Percentiles rank a stretch among this genome's conserved stretches.
These are phyloP conservation scores for Ligustrum vulgare DNA, from an alignment of 257 asterid species.

Conservation along the genomic window DNA sequence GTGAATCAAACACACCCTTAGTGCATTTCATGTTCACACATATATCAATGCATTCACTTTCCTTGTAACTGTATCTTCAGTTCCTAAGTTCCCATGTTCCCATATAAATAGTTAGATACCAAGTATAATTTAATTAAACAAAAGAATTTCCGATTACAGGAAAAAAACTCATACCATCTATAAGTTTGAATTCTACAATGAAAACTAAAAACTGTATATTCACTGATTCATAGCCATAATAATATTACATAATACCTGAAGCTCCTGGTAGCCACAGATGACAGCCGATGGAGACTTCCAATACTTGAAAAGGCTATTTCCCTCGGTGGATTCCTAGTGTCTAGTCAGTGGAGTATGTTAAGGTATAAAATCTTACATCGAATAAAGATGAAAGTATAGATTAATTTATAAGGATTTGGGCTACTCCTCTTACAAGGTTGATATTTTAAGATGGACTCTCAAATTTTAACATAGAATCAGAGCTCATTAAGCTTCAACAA, in stretches of 20 bases:
- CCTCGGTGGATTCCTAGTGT: not conserved
- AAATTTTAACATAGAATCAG: no score
- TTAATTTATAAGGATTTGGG: no score
- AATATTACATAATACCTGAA: not conserved
- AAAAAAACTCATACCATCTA: not conserved
- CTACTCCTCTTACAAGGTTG: no score
- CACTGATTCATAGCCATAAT: not conserved
- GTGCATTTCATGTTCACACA: no score
- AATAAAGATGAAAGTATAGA: no score
- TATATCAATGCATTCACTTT: not conserved
- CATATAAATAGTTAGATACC: not conserved
- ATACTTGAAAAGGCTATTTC: not conserved
- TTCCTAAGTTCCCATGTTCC: no score
- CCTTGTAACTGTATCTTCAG: not conserved
- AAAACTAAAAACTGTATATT: no score
- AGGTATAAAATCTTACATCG: no score
- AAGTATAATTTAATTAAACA: not conserved
- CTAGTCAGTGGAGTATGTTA: not conserved
- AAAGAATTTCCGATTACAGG: not conserved
- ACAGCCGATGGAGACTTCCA: not conserved
- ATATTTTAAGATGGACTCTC: no score
- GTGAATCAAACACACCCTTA: no score
- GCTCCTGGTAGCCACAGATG: not conserved
- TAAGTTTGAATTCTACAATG: not conserved
- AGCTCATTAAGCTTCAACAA: no score